Conservation (phyloP, 163 green algal genomes). For the Prototheca stagnorum region DNA sequence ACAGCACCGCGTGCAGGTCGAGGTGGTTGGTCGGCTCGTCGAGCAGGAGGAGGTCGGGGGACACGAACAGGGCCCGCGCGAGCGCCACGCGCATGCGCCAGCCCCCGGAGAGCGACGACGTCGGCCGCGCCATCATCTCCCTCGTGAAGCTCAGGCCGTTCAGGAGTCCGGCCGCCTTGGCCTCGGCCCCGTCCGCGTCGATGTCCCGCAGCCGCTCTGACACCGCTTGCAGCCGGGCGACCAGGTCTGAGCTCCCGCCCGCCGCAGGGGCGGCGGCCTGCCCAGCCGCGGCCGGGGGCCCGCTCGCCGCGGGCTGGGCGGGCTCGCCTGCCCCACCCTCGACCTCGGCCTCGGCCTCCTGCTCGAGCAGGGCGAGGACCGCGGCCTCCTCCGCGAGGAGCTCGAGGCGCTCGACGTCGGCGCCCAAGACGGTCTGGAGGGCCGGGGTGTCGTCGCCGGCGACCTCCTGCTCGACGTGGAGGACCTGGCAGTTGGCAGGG, state of each 20-base stretch:
- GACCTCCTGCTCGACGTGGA: slow-evolving; percentile 87
- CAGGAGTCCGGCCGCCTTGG: slow-evolving; percentile 67
- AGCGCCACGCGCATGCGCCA: slow-evolving; percentile 87
- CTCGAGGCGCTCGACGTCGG: slow-evolving; percentile 62
- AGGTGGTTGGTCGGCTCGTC: slow-evolving; percentile 93
- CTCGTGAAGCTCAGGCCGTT: slow-evolving; percentile 65
- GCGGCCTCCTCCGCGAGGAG: slow-evolving; percentile 65
- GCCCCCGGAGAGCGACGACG: slow-evolving; percentile 46
- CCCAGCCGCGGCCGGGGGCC: no score
- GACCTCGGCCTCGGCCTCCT: background rate
- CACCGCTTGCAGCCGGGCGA: slow-evolving; percentile 33
- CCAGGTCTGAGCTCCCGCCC: background rate
- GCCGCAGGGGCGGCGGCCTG: background rate
- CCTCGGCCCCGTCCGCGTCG: slow-evolving; percentile 67
- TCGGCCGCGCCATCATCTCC: slow-evolving; percentile 44
- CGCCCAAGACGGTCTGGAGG: slow-evolving; percentile 68
- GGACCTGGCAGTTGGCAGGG: slow-evolving; percentile 55
- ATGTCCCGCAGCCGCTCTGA: slow-evolving; percentile 80
- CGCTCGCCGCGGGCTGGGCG: no score
- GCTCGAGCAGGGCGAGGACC: slow-evolving; percentile 31
- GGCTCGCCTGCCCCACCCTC: no score
- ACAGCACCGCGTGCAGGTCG: slow-evolving; percentile 23
- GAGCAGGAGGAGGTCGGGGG: slow-evolving; percentile 63
- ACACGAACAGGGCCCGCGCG: slow-evolving; percentile 76
- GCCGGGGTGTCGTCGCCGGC: slow-evolving; percentile 63